Percentiles rank a stretch among this genome's conserved stretches.
Conservation (phyloP, 2,329 filamentous ascomycete species). For the Epicoccum sorghinum region DNA sequence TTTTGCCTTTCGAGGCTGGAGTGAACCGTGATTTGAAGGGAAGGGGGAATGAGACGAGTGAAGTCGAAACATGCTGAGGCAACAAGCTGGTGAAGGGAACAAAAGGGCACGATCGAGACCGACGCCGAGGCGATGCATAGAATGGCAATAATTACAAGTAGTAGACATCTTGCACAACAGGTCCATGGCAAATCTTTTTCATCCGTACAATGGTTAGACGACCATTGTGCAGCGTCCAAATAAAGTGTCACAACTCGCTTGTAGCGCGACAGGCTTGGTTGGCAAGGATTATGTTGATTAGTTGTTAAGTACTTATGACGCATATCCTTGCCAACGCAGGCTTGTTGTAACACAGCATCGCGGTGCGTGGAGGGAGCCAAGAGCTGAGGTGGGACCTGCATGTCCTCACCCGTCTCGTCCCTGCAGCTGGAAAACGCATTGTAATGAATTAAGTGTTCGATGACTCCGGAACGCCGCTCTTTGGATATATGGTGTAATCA, state of each 20-base stretch:
- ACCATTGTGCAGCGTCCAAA: neutral
- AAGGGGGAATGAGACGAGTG: neutral
- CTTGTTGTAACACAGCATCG: slow-evolving; percentile 9
- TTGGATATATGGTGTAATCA: slow-evolving; percentile 19
- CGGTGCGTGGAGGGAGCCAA: slow-evolving; percentile 11
- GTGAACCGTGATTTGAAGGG: neutral
- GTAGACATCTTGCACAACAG: slow-evolving; percentile 1
- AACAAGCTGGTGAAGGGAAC: neutral
- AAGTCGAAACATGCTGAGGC: neutral
- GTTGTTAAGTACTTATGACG: slow-evolving; percentile 3
- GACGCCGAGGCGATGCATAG: slow-evolving; percentile 16
- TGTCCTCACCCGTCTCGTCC: slow-evolving; percentile 13
- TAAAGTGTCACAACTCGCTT: neutral
- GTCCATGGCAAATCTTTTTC: slow-evolving; percentile 2
- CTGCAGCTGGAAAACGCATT: slow-evolving; percentile 15
- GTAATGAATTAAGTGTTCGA: slow-evolving; percentile 6
- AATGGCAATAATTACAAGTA: slow-evolving; percentile 15
- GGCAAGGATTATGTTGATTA: neutral
- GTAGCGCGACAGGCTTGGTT: neutral
- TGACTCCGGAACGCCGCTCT: slow-evolving; percentile 16
- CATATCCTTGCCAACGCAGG: slow-evolving; percentile 4
- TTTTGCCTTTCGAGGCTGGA: neutral
- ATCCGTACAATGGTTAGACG: neutral
- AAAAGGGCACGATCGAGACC: neutral
- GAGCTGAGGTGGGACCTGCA: slow-evolving; percentile 18